phyloP scores from a whole-genome alignment of 495 filamentous ascomycete genomes.

The Penicillium herquei region DNA sequence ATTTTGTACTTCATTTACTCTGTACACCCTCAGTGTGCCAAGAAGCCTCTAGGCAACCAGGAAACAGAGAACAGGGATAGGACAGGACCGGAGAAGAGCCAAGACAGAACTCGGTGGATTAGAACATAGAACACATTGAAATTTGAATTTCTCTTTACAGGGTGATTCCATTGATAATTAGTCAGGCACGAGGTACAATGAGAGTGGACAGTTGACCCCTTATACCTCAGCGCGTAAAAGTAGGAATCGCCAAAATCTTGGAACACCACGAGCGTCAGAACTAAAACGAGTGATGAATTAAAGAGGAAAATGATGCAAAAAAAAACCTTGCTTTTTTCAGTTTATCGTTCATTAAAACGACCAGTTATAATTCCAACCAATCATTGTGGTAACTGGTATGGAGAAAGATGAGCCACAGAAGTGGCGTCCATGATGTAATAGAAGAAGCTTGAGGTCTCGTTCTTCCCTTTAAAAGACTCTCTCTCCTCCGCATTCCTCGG shows the following conservation, averaged over 20 bases:
- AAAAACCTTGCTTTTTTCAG: constrained; percentile 1
- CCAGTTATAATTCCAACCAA: background rate
- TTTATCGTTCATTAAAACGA: background rate
- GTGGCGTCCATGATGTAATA: constrained; percentile 24
- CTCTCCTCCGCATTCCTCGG: constrained; percentile 12
- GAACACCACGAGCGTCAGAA: background rate
- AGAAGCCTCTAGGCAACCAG: constrained; percentile 21
- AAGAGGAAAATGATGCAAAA: background rate
- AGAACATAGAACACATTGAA: background rate
- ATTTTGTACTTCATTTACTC: background rate
- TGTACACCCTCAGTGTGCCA: background rate
- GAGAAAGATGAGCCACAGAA: constrained; percentile 7
- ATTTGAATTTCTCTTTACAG: background rate
- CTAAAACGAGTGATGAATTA: background rate
- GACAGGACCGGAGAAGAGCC: constrained; percentile 12
- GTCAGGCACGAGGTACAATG: no score
- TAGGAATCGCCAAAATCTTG: no score
- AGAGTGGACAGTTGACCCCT: no score
- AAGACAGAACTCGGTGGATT: background rate
- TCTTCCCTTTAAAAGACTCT: constrained; percentile 18
- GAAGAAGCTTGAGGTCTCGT: constrained; percentile 10
- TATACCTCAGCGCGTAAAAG: no score
- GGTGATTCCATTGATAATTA: no score
- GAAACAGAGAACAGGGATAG: constrained; percentile 25
- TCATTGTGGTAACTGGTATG: background rate